Evolutionary conservation across 305 asterid genomes (phyloP), one percentile per base, ranked within the genome.

Genomic region (Fraxinus angustifolia): DNA sequence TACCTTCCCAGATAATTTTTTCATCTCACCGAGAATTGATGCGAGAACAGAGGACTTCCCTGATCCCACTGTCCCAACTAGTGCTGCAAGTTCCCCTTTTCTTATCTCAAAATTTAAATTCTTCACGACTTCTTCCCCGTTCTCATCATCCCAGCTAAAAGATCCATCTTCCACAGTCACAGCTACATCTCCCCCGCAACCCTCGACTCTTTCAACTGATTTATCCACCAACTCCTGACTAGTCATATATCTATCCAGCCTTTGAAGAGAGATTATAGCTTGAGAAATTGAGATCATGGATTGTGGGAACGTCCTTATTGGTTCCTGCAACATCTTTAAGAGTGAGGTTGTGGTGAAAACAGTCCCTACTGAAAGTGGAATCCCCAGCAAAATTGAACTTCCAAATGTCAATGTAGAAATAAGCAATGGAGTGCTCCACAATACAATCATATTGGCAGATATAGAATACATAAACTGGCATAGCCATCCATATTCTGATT

Each of bases 31-130:
- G 50, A 96, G 96, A 84, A 94, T 83, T 11, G 97, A 91, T 1
- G 97, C 96, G 19, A 96, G 87, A 38, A 94, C 93, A 6, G 99
- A 96, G 50, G 98, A 92, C 78, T 96, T 96, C 34, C 99, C 99
- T 0, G 99, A 92, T 53, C 99, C 99, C 5, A 96, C 99, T 1
- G 97, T 96, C 78, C 99, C 99, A 38, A 96, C 99, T 40, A 96
- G 79, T 0, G 98, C 97, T 0, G 92, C 87, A 79, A 93, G 95
- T 30, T 93, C 92, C 78, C 98, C 97, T 83, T 94, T 96, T 60
- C 71, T 88, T 1, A 94, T 90, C 79, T 78, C 90, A 11, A 96
- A 89, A 75, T 87, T 88, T 80, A 92, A 78, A 31, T 82, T 79
- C 80, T 84, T 94, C 77, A 96, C 89, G 0, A 79, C 92, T 56